Percentiles rank a stretch among this genome's conserved stretches.
Conservation (phyloP, 768 basidiomycete species). For the Termitomyces sp. region DNA sequence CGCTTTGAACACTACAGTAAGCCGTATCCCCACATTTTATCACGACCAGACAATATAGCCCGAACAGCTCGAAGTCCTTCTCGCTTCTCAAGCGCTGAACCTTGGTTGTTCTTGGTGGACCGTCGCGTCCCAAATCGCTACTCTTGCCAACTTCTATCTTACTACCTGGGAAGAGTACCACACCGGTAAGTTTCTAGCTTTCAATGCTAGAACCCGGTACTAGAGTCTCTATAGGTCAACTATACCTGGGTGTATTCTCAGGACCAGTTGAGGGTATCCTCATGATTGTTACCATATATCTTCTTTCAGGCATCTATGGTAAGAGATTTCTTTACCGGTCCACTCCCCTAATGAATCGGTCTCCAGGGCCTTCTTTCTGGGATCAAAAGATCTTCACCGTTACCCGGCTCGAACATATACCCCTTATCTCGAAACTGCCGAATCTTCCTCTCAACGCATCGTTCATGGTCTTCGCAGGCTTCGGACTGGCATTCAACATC, state of each 20-base stretch:
- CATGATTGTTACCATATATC: slow-evolving; percentile 73
- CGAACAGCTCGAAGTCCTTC: slow-evolving; percentile 77
- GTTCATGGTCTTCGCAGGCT: slow-evolving; percentile 79
- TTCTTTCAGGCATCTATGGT: slow-evolving; percentile 78
- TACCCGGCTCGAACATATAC: slow-evolving; percentile 49
- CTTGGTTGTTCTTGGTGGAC: slow-evolving; percentile 98
- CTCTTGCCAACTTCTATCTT: slow-evolving; percentile 75
- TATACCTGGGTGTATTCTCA: slow-evolving; percentile 91
- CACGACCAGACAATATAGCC: background rate
- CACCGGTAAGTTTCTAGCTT: slow-evolving; percentile 50
- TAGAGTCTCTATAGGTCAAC: slow-evolving; percentile 51
- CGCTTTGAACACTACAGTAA: slow-evolving; percentile 91
- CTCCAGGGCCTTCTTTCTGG: slow-evolving; percentile 75
- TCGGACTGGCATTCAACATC: slow-evolving; percentile 80
- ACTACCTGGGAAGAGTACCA: slow-evolving; percentile 88
- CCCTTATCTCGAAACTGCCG: slow-evolving; percentile 49
- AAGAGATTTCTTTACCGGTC: slow-evolving; percentile 14
- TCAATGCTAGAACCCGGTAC: background rate
- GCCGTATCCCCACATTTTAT: background rate
- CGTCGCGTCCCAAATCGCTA: slow-evolving; percentile 77
- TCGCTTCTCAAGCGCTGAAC: slow-evolving; percentile 82
- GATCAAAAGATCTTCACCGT: slow-evolving; percentile 64
- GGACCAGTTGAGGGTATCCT: slow-evolving; percentile 97
- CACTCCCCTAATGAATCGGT: background rate
- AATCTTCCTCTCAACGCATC: slow-evolving; percentile 77